These are phyloP conservation scores for Erigeron canadensis DNA, from an alignment of 129 eudicot genomes.

Conservation along the genomic window DNA sequence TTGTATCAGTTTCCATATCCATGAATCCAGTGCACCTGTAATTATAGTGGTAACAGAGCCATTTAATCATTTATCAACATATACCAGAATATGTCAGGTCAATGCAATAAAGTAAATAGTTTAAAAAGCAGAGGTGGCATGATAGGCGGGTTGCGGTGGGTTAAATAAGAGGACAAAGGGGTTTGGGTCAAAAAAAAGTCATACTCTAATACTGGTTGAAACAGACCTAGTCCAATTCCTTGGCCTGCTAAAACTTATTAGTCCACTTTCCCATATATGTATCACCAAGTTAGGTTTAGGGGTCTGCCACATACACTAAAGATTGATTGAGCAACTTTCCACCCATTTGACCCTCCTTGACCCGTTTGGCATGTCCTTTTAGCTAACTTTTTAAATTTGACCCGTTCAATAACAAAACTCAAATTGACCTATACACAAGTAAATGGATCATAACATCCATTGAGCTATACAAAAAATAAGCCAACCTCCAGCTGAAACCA, in stretches of 20 bases:
- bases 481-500: constrained; percentile 27
- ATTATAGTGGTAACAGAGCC: constrained; percentile 5
- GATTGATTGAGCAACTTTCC: background rate
- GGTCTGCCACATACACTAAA: too few species aligned
- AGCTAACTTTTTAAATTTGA: too few species aligned
- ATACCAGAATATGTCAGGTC: constrained; percentile 16
- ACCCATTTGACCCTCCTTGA: background rate
- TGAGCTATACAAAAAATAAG: background rate
- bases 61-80: constrained; percentile 4
- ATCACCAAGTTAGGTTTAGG: too few species aligned
- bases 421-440: background rate
- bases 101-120: background rate
- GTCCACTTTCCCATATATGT: background rate
- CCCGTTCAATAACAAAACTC: too few species aligned
- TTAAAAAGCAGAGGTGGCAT: background rate
- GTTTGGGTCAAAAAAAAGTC: background rate
- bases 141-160: background rate
- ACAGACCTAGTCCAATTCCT: background rate
- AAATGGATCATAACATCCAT: background rate
- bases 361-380: background rate
- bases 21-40: constrained; percentile 50
- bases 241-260: background rate
- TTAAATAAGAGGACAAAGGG: constrained; percentile 1
- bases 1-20: constrained; percentile 89
- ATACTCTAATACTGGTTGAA: background rate